Conservation (phyloP, 2,329 filamentous ascomycete species). For the Botrytis hyacinthi region DNA sequence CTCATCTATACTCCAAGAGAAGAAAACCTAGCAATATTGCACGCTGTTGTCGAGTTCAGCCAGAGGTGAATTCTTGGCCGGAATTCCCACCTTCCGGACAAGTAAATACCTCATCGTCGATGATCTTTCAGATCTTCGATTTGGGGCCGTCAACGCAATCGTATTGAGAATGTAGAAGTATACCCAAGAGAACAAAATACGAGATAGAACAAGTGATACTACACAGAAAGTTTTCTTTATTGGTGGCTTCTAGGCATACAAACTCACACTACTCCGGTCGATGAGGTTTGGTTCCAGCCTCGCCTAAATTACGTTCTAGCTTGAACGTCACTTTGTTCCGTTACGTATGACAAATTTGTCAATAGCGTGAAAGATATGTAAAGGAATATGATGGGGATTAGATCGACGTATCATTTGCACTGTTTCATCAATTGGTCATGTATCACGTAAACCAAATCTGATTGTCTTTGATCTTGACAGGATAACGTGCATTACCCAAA, state of each 20-base stretch:
- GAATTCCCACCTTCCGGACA: background rate
- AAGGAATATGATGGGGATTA: background rate
- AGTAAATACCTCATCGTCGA: constrained; percentile 13
- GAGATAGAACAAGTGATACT: constrained; percentile 11
- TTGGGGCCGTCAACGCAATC: background rate
- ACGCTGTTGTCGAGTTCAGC: background rate
- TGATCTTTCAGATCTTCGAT: constrained; percentile 3
- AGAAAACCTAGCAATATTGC: background rate
- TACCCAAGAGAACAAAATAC: background rate
- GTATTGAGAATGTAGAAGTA: background rate
- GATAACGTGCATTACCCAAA: background rate
- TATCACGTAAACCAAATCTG: background rate
- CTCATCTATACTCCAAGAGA: background rate
- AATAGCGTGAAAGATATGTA: background rate
- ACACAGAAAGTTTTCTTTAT: background rate
- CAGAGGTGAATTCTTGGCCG: background rate
- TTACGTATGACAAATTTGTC: background rate
- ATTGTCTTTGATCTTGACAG: constrained; percentile 1
- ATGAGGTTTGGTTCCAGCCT: background rate
- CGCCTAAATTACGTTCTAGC: background rate
- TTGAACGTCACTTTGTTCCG: constrained; percentile 1
- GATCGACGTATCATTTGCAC: constrained; percentile 7
- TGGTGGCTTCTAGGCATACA: background rate
- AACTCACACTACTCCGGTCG: background rate
- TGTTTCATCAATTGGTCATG: background rate